These are phyloP conservation scores for Exserohilum turcica DNA, from an alignment of 2,329 filamentous ascomycete species.

Conservation along the genomic window DNA sequence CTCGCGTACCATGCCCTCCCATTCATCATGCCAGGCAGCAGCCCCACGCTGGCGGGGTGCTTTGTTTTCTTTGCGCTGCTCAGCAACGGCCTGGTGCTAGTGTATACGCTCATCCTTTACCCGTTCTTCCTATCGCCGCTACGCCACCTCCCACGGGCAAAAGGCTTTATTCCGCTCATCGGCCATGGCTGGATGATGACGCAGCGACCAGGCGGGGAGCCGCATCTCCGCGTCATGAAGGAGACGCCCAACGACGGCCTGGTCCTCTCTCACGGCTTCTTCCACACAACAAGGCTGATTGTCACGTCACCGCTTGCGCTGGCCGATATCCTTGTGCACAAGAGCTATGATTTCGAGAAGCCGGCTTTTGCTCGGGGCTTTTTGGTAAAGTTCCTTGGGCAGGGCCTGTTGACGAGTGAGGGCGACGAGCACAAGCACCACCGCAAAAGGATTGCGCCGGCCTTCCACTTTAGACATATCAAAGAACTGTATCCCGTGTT, in stretches of 20 bases:
- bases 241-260: constrained; percentile 50
- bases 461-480: constrained; percentile 83
- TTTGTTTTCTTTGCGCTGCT: constrained; percentile 25
- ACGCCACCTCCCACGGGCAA: constrained; percentile 45
- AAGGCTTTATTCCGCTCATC: constrained; percentile 40
- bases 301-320: constrained; percentile 50
- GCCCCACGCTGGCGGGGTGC: constrained; percentile 17
- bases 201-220: constrained; percentile 40
- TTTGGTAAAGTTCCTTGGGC: constrained; percentile 56
- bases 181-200: constrained; percentile 47
- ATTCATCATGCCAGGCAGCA: constrained; percentile 10
- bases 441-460: constrained; percentile 77
- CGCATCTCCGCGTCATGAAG: constrained; percentile 45
- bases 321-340: constrained; percentile 59
- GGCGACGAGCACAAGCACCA: constrained; percentile 58
- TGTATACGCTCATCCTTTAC: constrained; percentile 39
- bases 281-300: constrained; percentile 47
- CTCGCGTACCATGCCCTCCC: constrained; percentile 29
- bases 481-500: constrained; percentile 85
- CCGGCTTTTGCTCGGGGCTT: constrained; percentile 52
- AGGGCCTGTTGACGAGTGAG: constrained; percentile 58
- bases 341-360: constrained; percentile 61
- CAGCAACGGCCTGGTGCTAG: constrained; percentile 21
- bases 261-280: constrained; percentile 47
- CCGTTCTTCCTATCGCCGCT: constrained; percentile 47